Conservation (phyloP, 2,329 filamentous ascomycete species). For the Xylaria polymorpha region DNA sequence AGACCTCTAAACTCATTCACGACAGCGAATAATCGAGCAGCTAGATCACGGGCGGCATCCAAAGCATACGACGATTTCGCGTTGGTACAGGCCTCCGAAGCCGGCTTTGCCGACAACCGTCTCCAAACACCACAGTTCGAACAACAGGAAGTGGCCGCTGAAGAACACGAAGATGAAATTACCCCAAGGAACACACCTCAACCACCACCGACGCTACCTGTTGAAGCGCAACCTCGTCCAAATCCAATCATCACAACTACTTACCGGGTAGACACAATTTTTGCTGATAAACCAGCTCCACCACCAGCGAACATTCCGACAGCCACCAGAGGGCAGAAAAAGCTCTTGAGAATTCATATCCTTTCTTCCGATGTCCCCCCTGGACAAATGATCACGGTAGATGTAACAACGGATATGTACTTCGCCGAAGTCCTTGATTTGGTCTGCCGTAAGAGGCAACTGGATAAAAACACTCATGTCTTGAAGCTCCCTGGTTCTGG, state of each 20-base stretch:
- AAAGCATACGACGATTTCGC: constrained; percentile 87
- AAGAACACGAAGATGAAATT: constrained; percentile 55
- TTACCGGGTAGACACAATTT: constrained; percentile 63
- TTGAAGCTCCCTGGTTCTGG: constrained; percentile 81
- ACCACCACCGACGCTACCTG: constrained; percentile 51
- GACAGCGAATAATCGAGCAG: constrained; percentile 79
- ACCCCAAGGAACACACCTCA: constrained; percentile 64
- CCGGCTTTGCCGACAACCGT: constrained; percentile 77
- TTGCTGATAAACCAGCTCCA: constrained; percentile 68
- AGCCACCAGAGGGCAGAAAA: constrained; percentile 71
- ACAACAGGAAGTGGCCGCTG: constrained; percentile 59
- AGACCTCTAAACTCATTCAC: constrained; percentile 82
- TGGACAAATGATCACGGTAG: constrained; percentile 78
- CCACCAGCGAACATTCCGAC: constrained; percentile 57
- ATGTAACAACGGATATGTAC: constrained; percentile 85
- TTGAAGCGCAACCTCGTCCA: constrained; percentile 54
- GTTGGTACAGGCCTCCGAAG: constrained; percentile 76
- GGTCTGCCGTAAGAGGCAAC: constrained; percentile 79
- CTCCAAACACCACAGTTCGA: constrained; percentile 73
- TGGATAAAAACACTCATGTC: constrained; percentile 83
- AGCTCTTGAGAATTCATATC: constrained; percentile 78
- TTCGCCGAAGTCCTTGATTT: constrained; percentile 83
- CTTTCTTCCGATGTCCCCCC: constrained; percentile 75
- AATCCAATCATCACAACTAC: constrained; percentile 73
- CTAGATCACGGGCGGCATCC: constrained; percentile 72